A percentile compares a stretch with the other conserved stretches of the same genome.
Evolutionary conservation across 2,329 filamentous ascomycete species (phyloP).

Genomic region (Ophiostoma angusticollis): DNA sequence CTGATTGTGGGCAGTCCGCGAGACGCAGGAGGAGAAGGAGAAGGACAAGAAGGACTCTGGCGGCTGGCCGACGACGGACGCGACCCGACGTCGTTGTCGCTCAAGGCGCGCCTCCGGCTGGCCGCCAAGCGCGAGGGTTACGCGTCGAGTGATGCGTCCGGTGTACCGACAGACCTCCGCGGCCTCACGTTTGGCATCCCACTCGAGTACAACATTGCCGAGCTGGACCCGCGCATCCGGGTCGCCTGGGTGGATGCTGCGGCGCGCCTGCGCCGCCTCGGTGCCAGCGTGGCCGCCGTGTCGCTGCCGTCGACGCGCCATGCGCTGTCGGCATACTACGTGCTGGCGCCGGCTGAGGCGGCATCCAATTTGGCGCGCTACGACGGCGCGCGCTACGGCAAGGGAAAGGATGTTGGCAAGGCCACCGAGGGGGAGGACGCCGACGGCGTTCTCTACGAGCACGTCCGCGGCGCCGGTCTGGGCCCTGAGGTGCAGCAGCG

Average conservation of each 20-base stretch:
- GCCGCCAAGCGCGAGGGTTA: constrained; percentile 9
- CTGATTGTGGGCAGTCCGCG: constrained; percentile 41
- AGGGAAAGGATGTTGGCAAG: constrained; percentile 23
- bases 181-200: constrained; percentile 43
- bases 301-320: constrained; percentile 73
- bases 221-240: constrained; percentile 59
- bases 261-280: constrained; percentile 43
- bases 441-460: constrained; percentile 58
- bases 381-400: constrained; percentile 90
- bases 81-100: constrained; percentile 63
- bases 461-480: constrained; percentile 61
- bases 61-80: constrained; percentile 44
- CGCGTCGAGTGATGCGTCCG: neutral
- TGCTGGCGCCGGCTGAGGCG: constrained; percentile 88
- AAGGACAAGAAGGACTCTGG: constrained; percentile 25
- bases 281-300: constrained; percentile 60
- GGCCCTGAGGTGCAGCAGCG: constrained; percentile 76
- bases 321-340: constrained; percentile 86
- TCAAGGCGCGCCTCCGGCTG: constrained; percentile 38
- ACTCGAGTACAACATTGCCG: constrained; percentile 75
- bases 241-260: constrained; percentile 56
- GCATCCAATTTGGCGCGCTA: constrained; percentile 95
- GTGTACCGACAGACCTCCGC: constrained; percentile 4
- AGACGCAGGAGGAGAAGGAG: neutral
- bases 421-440: constrained; percentile 20